Conservation (phyloP, 345 rosid species). For the Corchorus capsularis region DNA sequence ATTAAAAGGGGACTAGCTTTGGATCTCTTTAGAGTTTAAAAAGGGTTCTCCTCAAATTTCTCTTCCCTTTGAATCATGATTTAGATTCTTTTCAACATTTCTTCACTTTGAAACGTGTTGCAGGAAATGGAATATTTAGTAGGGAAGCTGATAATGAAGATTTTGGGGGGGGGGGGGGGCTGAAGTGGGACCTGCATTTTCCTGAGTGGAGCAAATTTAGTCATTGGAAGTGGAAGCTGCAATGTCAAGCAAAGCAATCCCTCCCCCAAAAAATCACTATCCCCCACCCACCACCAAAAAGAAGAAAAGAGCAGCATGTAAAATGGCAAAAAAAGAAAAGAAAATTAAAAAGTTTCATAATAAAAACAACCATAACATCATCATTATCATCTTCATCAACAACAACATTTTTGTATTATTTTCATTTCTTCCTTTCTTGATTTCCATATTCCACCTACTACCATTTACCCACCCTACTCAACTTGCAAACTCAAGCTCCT, state of each 20-base stretch:
- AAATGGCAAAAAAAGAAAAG: not conserved
- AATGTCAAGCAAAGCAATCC: conserved; percentile 48
- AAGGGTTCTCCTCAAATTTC: conserved; percentile 29
- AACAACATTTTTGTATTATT: not conserved
- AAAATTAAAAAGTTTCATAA: not conserved
- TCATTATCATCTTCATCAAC: conserved; percentile 25
- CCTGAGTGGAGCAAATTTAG: conserved; percentile 37
- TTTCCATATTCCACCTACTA: conserved; percentile 48
- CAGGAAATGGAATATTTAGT: not conserved
- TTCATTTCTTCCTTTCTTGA: conserved; percentile 12
- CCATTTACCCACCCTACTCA: conserved; percentile 35
- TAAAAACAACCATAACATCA: conserved; percentile 22
- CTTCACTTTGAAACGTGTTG: conserved; percentile 15
- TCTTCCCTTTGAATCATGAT: conserved; percentile 19
- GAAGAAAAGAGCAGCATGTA: not conserved
- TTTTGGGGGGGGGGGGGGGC: conserved; percentile 29
- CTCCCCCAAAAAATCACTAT: conserved; percentile 31
- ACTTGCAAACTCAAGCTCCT: conserved; percentile 38
- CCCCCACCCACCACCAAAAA: conserved; percentile 33
- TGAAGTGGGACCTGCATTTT: conserved; percentile 39
- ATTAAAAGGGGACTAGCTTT: not conserved
- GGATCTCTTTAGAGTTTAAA: not conserved
- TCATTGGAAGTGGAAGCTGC: conserved; percentile 51
- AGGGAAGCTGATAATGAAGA: conserved; percentile 20
- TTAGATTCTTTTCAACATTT: conserved; percentile 21